phyloP scores from a whole-genome alignment of 2,329 filamentous ascomycete species.

The Colletotrichum acutatum region DNA sequence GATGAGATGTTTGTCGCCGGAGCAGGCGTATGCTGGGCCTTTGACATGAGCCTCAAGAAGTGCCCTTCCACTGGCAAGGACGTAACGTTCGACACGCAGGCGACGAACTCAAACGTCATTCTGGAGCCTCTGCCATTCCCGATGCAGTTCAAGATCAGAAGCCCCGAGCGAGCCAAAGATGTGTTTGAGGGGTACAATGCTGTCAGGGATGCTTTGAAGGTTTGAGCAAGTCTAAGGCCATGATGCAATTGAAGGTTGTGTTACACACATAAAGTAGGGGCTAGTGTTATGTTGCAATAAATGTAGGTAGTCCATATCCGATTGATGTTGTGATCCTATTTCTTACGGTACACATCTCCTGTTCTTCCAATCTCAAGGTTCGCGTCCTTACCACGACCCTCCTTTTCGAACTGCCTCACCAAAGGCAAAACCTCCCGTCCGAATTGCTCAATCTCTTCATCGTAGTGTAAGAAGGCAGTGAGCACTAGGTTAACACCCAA shows the following conservation, averaged over 20 bases:
- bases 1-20: constrained; percentile 66
- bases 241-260: background rate
- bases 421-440: constrained; percentile 57
- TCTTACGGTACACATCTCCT: constrained; percentile 56
- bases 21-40: constrained; percentile 61
- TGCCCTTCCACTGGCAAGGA: constrained; percentile 54
- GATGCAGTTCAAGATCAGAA: constrained; percentile 56
- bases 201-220: constrained; percentile 45
- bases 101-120: constrained; percentile 64
- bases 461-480: constrained; percentile 62
- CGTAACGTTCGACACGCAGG: constrained; percentile 59
- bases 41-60: constrained; percentile 53
- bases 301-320: background rate
- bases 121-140: constrained; percentile 60
- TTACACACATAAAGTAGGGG: background rate
- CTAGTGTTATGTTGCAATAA: background rate
- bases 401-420: constrained; percentile 57
- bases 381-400: constrained; percentile 58
- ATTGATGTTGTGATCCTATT: background rate
- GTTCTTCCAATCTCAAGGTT: constrained; percentile 58
- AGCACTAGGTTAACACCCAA: constrained; percentile 55
- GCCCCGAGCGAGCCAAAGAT: constrained; percentile 47
- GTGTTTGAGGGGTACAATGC: constrained; percentile 52
- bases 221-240: constrained; percentile 32
- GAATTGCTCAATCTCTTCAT: constrained; percentile 62